A percentile compares a stretch with the other conserved stretches of the same genome.
Conservation (phyloP, 108 stramenopile genomes). For the Aurantiochytrium sp. region DNA sequence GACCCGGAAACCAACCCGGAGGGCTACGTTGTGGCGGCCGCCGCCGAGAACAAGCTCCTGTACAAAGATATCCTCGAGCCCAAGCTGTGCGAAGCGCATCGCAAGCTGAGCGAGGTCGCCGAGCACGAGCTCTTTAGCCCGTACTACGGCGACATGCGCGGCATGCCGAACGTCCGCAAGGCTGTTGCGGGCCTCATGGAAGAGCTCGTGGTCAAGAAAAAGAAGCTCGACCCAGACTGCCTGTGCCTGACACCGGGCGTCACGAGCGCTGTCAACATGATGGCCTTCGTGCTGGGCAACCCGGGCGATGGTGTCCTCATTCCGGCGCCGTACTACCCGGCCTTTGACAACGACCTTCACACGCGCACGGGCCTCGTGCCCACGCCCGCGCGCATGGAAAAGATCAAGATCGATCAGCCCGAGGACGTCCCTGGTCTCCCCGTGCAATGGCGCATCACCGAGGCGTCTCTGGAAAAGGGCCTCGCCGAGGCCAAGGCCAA, state of each 20-base stretch:
- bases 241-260: neutral
- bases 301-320: conserved; percentile 74
- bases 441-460: conserved; percentile 48
- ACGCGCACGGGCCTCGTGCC: neutral
- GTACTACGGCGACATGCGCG: conserved; percentile 16
- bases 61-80: neutral
- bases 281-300: conserved; percentile 56
- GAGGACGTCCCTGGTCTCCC: neutral
- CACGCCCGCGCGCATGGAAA: neutral
- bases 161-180: neutral
- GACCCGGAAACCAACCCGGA: conserved; percentile 9
- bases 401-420: neutral
- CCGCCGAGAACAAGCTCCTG: neutral
- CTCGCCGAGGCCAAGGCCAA: conserved; percentile 31
- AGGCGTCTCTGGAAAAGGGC: conserved; percentile 60
- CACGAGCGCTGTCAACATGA: neutral
- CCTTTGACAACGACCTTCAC: conserved; percentile 71
- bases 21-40: neutral
- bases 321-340: conserved; percentile 85
- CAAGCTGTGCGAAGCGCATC: neutral
- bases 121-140: neutral
- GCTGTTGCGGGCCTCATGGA: neutral
- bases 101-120: neutral
- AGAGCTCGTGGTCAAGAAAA: neutral
- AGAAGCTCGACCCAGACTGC: neutral